Evolutionary conservation across 768 basidiomycete species (phyloP).

Genomic region (Mycena vitilis): DNA sequence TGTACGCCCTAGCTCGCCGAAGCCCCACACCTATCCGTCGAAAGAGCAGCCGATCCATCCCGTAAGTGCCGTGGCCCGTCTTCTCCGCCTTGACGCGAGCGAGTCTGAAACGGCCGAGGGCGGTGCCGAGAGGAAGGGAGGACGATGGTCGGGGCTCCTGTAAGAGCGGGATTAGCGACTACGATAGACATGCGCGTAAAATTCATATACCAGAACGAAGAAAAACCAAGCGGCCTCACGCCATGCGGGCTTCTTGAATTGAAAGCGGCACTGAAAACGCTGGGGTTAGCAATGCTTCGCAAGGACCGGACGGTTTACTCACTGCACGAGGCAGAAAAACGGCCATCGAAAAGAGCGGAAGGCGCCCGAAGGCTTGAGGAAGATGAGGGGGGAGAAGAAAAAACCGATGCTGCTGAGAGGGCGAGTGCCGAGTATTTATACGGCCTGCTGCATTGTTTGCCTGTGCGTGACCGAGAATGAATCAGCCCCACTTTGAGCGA

Average conservation of each 20-base stretch:
- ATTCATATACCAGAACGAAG: neutral
- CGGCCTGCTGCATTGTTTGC: too few species aligned
- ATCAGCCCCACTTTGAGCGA: too few species aligned
- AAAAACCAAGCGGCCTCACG: neutral
- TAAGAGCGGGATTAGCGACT: neutral
- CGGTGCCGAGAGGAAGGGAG: constrained; percentile 11
- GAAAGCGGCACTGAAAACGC: neutral
- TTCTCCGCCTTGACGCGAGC: neutral
- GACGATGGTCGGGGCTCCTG: too few species aligned
- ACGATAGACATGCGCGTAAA: neutral
- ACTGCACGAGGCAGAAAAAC: neutral
- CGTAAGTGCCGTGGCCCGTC: neutral
- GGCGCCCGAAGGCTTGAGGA: too few species aligned
- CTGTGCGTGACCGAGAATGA: too few species aligned
- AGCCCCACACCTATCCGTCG: neutral
- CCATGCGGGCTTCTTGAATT: neutral
- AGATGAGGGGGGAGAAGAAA: too few species aligned
- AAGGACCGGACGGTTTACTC: neutral
- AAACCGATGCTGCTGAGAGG: too few species aligned
- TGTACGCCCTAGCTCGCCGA: neutral
- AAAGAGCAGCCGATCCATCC: neutral
- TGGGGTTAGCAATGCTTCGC: neutral
- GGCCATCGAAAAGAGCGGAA: too few species aligned
- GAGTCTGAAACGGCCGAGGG: constrained; percentile 1
- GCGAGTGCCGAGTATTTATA: too few species aligned